Evolutionary conservation across 768 basidiomycete genomes (phyloP), one percentile per base, ranked within the genome.

Genomic region (Termitomyces titanicus): DNA sequence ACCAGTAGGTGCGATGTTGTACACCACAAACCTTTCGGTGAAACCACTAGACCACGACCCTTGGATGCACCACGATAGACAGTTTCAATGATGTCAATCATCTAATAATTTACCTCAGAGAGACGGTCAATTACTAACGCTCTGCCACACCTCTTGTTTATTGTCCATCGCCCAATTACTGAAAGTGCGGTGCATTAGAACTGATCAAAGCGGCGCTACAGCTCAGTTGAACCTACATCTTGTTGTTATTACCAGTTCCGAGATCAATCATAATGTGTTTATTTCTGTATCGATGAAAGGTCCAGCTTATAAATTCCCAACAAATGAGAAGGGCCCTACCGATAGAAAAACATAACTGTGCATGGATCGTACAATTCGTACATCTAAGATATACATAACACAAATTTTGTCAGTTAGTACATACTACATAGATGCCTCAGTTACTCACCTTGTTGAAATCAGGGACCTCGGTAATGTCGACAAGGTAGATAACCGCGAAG

Each of bases 261-360:
- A 98, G 74, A 83, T 98, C 97, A 66, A 99, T 98, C 96, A 98
- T 98, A 74, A 98, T 98, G 68, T 98, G 97, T 69, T 98, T 97
- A 72, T 96, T 96, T 40, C 95, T 96, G 63, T 48, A 38, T 29
- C 27, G 64, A 45, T 52, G 39, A 18, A 10, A 49, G 47, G 20
- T 51, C 56, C 25, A 58, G 59, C 22, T 33, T 18, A 29, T 56
- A 10, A 18, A 7, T n/a, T 17, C 10, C 47, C 1, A 39, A 51
- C 25, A 55, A 48, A 15, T 34, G 33, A 17, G 29, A 33, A 9
- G 37, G 39, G 22, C 65, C 88, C 40, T 62, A 95, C 94, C 94
- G 86, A 72, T 96, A 97, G 77, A 97, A 96, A 79, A 97, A 96
- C 94, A 96, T 97, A 62, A 96, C 90, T 3, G 96, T 96, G 69